Evolutionary conservation across 345 rosid species (phyloP).

Genomic region (Arabidopsis arenosa): DNA sequence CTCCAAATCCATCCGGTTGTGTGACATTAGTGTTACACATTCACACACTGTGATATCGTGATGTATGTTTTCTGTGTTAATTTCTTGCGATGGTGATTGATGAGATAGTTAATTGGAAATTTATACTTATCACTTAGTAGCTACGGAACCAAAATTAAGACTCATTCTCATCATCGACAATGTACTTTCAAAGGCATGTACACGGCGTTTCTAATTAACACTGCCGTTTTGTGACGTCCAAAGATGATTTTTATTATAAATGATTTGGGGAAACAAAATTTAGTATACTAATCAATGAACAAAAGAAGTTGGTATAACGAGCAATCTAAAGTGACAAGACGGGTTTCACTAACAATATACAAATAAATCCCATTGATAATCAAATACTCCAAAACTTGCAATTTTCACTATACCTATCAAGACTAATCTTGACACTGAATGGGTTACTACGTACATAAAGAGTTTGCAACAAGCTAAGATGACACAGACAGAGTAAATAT

Average conservation of each 20-base stretch:
- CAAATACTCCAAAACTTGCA: neutral
- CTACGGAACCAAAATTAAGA: neutral
- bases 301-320: neutral
- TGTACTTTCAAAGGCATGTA: neutral
- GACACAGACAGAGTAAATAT: neutral
- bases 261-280: neutral
- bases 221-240: neutral
- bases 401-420: neutral
- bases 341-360: neutral
- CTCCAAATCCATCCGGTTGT: neutral
- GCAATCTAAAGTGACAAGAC: neutral
- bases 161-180: neutral
- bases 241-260: neutral
- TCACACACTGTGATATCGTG: neutral
- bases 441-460: neutral
- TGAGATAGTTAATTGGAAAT: neutral
- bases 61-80: neutral
- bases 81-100: neutral
- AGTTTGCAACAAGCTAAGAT: conserved; percentile 8
- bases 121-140: neutral
- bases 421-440: neutral
- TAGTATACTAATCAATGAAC: neutral
- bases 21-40: neutral
- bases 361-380: neutral
- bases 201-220: neutral